Evolutionary conservation across 768 basidiomycete genomes (phyloP), one percentile per base, ranked within the genome.

Genomic region (Scleroderma bovista): DNA sequence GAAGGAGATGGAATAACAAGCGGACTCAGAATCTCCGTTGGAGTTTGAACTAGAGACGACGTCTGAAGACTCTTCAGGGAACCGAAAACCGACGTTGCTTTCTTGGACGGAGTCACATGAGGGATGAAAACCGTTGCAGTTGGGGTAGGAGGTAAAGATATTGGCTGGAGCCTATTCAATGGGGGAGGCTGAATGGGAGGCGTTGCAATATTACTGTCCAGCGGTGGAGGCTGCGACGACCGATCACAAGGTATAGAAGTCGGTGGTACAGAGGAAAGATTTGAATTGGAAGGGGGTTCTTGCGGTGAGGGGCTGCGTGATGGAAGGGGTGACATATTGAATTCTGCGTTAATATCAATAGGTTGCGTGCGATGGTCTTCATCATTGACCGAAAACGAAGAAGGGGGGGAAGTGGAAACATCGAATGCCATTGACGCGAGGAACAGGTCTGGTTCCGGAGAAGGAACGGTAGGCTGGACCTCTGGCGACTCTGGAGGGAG

Each of bases 121-220:
- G 66, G 54, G 5, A 56, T 58, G 24, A 47, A 58, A 1, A 53
- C 6, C 17, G 57, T 51, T 13, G 58, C 53, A 33, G 62, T 68
- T 7, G 67, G 67, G 12, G 67, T 68, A 11, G 63, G n/a, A 2
- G 67, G 67, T n/a, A 68, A 47, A 3, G 69, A 70, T 24, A 68
- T 65, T 26, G 69, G 65, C 20, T 53, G 57, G 10, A 48, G 63
- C 53, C 63, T 61, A 46, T 47, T 50, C 12, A 68, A 60, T 40
- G 55, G 60, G 23, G 67, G 67, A 3, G 69, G 69, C 48, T 56
- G 58, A 17, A 44, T 26, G 24, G 44, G 56, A 40, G 52, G 48
- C 11, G 46, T 57, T 29, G 31, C 47, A 17, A 29, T 47, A 20
- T 33, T 46, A 22, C 19, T 13, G 17, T 20, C 40, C 19, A 56